Base-by-base conservation (phyloP, 1,284 basidiomycete genomes). In the Apiotrichum mycotoxinovorans region DNA sequence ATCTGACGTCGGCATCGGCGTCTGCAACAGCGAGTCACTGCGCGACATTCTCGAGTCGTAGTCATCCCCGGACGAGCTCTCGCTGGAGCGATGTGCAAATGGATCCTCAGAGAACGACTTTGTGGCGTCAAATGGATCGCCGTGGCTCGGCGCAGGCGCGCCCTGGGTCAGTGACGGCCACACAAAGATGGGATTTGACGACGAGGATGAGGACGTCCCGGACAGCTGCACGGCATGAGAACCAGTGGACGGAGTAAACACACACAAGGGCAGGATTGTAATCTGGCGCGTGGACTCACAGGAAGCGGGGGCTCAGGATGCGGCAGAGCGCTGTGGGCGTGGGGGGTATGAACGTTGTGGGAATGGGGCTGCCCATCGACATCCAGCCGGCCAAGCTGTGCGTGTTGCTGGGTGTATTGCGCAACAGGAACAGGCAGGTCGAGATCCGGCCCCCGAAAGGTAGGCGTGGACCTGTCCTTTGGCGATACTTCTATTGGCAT, bases 111-210 rank as follows among this genome's bases (percentile, higher is more conserved):
- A 59, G 55, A 73, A 73, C 3, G 61, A 60, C 42, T 51, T 54
- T 22, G 64, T 66, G 10, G 57, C 58, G 54, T 71, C 68, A 50
- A 74, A 73, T 0, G 73, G 70, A 46, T 74, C 72, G n/a, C 61
- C 71, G n/a, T 60, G 58, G 3, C 61, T 61, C 14, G 52, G 42
- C 1, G 8, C 30, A 30, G 48, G 25, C 9, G 43, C 56, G 4
- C 50, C 37, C 15, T 45, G 37, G 4, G 34, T 26, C 23, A 41
- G 38, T 1, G 59, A 34, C 14, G 66, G 64, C 71, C 71, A 70
- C 1, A 60, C 25, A 47, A 70, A 71, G 12, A 61, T 40, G 4
- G 67, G 62, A 27, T 64, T 57, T 3, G 66, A 67, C 1, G 69
- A 68, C 0, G 71, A 67, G 4, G 70, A 69, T 5, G 73, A 70